Evolutionary conservation across 805 yeast genomes (phyloP).

Genomic region (Starmerella vaccinii): DNA sequence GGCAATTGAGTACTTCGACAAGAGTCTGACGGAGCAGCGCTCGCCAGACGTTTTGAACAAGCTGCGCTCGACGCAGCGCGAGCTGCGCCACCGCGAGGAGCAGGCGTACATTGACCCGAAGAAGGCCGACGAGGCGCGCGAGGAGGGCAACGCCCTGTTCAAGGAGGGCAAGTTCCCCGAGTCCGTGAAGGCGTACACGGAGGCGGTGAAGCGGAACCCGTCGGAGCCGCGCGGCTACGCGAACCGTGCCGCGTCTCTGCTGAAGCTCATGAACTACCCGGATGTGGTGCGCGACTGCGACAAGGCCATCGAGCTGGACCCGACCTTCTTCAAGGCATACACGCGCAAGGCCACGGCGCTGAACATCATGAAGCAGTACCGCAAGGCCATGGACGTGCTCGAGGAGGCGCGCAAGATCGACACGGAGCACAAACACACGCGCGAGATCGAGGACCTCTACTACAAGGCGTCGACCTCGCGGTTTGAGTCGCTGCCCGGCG

Average conservation of each 20-base stretch:
- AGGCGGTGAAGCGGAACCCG: conserved; percentile 96
- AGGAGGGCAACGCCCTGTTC: conserved; percentile 81
- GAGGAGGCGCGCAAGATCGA: conserved; percentile 70
- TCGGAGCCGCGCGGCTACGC: conserved; percentile 93
- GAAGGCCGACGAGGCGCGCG: conserved; percentile 90
- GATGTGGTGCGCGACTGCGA: conserved; percentile 92
- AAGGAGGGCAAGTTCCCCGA: conserved; percentile 91
- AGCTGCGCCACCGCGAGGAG: conserved; percentile 66
- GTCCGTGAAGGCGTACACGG: conserved; percentile 89
- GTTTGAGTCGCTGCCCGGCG: conserved; percentile 69
- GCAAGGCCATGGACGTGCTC: conserved; percentile 71
- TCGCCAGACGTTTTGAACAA: conserved; percentile 86
- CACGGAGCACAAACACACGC: conserved; percentile 44
- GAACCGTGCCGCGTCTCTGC: conserved; percentile 94
- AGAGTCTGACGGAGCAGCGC: conserved; percentile 92
- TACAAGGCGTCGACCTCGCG: conserved; percentile 69
- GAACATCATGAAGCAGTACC: conserved; percentile 79
- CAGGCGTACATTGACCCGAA: conserved; percentile 76
- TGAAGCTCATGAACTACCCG: conserved; percentile 93
- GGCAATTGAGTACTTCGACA: conserved; percentile 74
- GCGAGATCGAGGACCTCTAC: conserved; percentile 74
- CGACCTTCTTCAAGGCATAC: conserved; percentile 84
- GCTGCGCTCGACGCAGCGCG: conserved; percentile 78
- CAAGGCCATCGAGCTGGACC: conserved; percentile 77
- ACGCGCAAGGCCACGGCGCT: conserved; percentile 94